Conservation (phyloP, 163 green algal species). For the Prototheca wickerhamii region DNA sequence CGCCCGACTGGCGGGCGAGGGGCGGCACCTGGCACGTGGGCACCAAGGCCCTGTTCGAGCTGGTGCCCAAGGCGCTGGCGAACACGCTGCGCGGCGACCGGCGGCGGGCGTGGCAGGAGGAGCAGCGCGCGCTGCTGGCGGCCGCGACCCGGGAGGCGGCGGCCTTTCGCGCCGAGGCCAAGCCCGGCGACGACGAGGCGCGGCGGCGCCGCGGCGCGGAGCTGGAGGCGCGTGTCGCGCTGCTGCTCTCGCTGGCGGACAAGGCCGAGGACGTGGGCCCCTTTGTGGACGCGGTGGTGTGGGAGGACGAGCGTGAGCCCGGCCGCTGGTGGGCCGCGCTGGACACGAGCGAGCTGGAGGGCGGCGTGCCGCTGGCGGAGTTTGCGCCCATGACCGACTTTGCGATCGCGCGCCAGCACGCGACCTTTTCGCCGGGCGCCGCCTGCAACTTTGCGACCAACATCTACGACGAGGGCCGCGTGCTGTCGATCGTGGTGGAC, state of each 20-base stretch:
- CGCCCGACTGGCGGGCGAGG: slow-evolving; percentile 77
- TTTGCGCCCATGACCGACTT: slow-evolving; percentile 77
- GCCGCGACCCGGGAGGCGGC: slow-evolving; percentile 44
- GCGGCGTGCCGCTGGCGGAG: slow-evolving; percentile 44
- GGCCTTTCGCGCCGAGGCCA: slow-evolving; percentile 1
- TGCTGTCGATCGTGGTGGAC: slow-evolving; percentile 79
- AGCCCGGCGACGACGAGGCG: slow-evolving; percentile 21
- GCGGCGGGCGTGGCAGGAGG: slow-evolving; percentile 41
- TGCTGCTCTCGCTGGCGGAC: slow-evolving; percentile 56
- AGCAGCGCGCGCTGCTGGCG: slow-evolving; percentile 51
- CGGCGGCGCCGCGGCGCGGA: slow-evolving; percentile 56
- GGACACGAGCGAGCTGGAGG: slow-evolving; percentile 62
- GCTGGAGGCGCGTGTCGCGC: slow-evolving; percentile 54
- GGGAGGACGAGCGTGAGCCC: slow-evolving; percentile 69
- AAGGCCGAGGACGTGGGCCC: slow-evolving; percentile 56
- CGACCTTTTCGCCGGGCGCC: slow-evolving; percentile 60
- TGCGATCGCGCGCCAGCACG: neutral
- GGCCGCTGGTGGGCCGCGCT: slow-evolving; percentile 61
- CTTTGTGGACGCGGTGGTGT: slow-evolving; percentile 75
- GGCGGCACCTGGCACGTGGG: slow-evolving; percentile 78
- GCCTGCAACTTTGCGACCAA: slow-evolving; percentile 78
- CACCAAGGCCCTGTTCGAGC: slow-evolving; percentile 55
- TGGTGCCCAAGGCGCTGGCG: slow-evolving; percentile 53
- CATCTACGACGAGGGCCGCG: slow-evolving; percentile 71
- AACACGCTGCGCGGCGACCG: slow-evolving; percentile 17